phyloP scores from a whole-genome alignment of 176 grass and related monocot genomes.

The Canna indica region DNA sequence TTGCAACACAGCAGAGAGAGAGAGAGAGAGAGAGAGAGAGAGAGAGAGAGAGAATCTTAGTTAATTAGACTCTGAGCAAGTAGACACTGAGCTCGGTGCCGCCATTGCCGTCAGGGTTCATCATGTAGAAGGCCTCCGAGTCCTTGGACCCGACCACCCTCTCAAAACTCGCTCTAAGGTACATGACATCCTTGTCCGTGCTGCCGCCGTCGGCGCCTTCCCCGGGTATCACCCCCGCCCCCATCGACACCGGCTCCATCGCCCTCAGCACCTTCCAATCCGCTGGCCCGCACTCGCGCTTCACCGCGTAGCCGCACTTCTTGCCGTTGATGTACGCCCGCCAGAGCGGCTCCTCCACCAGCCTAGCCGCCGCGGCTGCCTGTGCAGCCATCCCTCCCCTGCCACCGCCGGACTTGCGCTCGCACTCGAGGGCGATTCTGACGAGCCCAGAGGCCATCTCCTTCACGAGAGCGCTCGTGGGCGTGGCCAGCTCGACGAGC shows the following conservation, averaged over 20 bases:
- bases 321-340: constrained; percentile 13
- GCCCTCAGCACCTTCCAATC: constrained; percentile 18
- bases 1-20: neutral
- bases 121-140: constrained; percentile 19
- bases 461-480: neutral
- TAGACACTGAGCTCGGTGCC: constrained; percentile 12
- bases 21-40: neutral
- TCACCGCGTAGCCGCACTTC: constrained; percentile 11
- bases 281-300: constrained; percentile 4
- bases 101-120: constrained; percentile 12
- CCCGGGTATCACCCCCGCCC: constrained; percentile 8
- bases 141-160: constrained; percentile 16
- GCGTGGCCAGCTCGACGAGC: constrained; percentile 1
- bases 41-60: neutral
- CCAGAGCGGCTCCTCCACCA: constrained; percentile 12
- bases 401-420: neutral
- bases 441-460: constrained; percentile 12
- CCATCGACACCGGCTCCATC: constrained; percentile 13
- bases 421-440: constrained; percentile 6
- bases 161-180: constrained; percentile 11
- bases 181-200: constrained; percentile 7
- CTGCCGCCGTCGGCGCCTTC: neutral
- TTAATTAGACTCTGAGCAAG: constrained; percentile 6
- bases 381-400: too few species aligned
- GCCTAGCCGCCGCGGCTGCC: neutral